A percentile compares a stretch with the other conserved stretches of the same genome.
Evolutionary conservation across 768 basidiomycete species (phyloP).

Genomic region (Boletellus emodensis): DNA sequence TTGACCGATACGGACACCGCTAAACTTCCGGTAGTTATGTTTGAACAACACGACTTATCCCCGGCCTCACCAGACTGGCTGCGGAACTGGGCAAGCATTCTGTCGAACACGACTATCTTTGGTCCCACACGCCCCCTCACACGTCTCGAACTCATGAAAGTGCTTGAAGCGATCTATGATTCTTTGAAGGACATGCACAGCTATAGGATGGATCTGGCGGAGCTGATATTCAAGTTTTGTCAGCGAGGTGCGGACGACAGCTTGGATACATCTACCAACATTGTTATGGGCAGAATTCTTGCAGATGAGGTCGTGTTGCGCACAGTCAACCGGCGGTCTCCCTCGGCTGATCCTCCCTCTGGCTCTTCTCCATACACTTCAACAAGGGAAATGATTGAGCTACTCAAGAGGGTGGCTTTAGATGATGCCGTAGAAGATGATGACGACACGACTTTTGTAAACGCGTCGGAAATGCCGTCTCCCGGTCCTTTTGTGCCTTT

Average conservation of each 20-base stretch:
- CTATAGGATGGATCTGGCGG: slow-evolving; percentile 54
- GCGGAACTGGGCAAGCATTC: slow-evolving; percentile 56
- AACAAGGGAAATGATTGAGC: slow-evolving; percentile 33
- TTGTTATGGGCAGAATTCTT: slow-evolving; percentile 52
- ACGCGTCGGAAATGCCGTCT: slow-evolving; percentile 39
- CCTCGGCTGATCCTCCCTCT: slow-evolving; percentile 7
- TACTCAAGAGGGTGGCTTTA: slow-evolving; percentile 40
- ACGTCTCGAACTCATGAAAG: slow-evolving; percentile 51
- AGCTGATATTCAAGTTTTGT: slow-evolving; percentile 54
- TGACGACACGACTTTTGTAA: slow-evolving; percentile 40
- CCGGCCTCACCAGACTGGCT: slow-evolving; percentile 74
- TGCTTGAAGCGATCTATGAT: slow-evolving; percentile 56
- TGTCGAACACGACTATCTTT: slow-evolving; percentile 47
- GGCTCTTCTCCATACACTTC: slow-evolving; percentile 19
- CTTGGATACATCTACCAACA: slow-evolving; percentile 27
- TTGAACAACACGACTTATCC: slow-evolving; percentile 61
- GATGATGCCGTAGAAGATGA: slow-evolving; percentile 36
- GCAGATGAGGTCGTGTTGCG: slow-evolving; percentile 66
- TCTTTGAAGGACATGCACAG: slow-evolving; percentile 64
- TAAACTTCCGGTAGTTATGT: slow-evolving; percentile 57
- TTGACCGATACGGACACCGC: slow-evolving; percentile 66
- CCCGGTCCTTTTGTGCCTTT: slow-evolving; percentile 29
- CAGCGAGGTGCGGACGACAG: slow-evolving; percentile 29
- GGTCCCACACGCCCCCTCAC: slow-evolving; percentile 46
- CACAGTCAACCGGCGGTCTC: slow-evolving; percentile 37